phyloP scores from a whole-genome alignment of 2,329 filamentous ascomycete species.

The Parastagonospora nodorum region DNA sequence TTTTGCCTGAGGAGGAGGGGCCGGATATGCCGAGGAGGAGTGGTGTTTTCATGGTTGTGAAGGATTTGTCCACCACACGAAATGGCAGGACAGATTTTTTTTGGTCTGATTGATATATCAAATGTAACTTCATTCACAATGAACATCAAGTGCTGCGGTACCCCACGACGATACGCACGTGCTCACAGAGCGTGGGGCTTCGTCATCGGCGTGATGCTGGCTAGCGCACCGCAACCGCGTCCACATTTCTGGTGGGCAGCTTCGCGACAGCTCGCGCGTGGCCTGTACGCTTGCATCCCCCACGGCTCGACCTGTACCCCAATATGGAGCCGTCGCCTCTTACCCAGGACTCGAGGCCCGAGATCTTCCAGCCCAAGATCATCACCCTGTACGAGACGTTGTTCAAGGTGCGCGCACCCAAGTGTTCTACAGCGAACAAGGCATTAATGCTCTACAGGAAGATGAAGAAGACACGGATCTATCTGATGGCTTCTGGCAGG shows the following conservation, averaged over 20 bases:
- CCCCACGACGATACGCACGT: slow-evolving; percentile 4
- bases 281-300: background rate
- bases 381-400: slow-evolving; percentile 85
- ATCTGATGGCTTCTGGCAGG: slow-evolving; percentile 91
- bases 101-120: background rate
- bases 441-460: slow-evolving; percentile 46
- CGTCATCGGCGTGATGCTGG: slow-evolving; percentile 8
- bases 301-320: background rate
- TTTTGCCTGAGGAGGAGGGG: slow-evolving; percentile 92
- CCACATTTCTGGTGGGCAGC: background rate
- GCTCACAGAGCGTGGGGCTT: slow-evolving; percentile 13
- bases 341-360: slow-evolving; percentile 87
- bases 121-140: too few relatives aligned
- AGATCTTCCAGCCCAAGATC: slow-evolving; percentile 93
- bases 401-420: slow-evolving; percentile 61
- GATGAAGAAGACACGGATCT: slow-evolving; percentile 68
- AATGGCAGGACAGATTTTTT: background rate
- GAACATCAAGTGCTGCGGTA: background rate
- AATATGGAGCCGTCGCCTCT: slow-evolving; percentile 88
- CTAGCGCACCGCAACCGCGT: slow-evolving; percentile 6
- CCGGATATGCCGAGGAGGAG: slow-evolving; percentile 83
- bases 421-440: background rate
- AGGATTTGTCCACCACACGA: background rate
- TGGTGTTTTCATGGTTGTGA: slow-evolving; percentile 26
- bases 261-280: background rate